A percentile compares a stretch with the other conserved stretches of the same genome.
Evolutionary conservation across 169 alveolate species (phyloP).

Genomic region (Eimeria maxima): DNA sequence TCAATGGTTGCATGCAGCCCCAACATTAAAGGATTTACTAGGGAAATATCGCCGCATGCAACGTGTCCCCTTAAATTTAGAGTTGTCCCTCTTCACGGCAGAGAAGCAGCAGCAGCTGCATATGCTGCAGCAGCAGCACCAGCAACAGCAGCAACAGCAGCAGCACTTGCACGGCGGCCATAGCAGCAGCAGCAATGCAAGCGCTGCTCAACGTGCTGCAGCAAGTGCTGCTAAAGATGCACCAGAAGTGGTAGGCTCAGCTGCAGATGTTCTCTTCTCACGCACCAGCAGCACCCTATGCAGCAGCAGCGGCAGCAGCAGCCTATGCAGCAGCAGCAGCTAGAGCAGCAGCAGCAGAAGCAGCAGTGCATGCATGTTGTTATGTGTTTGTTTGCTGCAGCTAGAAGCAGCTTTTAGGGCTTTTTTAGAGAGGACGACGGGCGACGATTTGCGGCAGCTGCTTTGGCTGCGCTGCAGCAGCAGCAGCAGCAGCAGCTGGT

Average conservation of each 20-base stretch:
- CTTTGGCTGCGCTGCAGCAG: constrained; percentile 93
- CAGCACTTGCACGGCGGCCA: background rate
- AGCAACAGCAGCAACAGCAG: constrained; percentile 6
- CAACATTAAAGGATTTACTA: constrained; percentile 85
- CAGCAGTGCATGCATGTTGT: background rate
- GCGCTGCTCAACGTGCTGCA: background rate
- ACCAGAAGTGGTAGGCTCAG: background rate
- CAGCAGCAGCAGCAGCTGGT: constrained; percentile 90
- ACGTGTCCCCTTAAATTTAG: background rate
- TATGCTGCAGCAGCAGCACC: background rate
- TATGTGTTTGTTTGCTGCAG: background rate
- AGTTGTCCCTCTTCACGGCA: constrained; percentile 1
- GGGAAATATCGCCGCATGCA: background rate
- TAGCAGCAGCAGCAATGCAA: background rate
- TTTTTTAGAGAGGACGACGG: constrained; percentile 78
- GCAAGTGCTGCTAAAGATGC: background rate
- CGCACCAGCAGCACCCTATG: background rate
- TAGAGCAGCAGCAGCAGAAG: background rate
- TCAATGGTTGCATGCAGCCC: constrained; percentile 95
- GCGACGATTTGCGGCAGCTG: constrained; percentile 90
- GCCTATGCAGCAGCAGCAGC: background rate
- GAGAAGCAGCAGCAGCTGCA: constrained; percentile 22
- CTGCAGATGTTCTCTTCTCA: background rate
- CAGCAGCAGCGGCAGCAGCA: background rate
- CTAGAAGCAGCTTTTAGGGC: constrained; percentile 27